Evolutionary conservation across 371 early-diverging fungal species (phyloP).

Genomic region (Basidiobolus meristosporus): DNA sequence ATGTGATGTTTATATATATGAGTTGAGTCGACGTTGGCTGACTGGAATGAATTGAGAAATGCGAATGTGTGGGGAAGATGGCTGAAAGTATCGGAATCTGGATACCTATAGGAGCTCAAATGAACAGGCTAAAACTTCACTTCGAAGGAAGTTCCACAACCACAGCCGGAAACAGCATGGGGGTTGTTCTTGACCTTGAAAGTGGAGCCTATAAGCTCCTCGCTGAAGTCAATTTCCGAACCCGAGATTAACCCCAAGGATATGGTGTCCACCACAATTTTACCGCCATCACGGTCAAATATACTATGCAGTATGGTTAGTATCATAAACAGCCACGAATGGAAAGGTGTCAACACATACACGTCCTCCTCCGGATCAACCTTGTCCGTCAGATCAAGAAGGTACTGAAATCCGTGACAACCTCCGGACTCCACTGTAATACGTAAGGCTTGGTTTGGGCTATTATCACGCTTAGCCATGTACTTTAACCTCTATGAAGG

Average conservation of each 20-base stretch:
- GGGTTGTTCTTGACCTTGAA: slow-evolving; percentile 82
- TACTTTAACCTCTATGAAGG: too few species aligned
- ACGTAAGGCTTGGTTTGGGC: slow-evolving; percentile 51
- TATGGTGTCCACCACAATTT: slow-evolving; percentile 59
- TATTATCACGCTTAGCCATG: too few species aligned
- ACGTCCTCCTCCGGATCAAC: slow-evolving; percentile 49
- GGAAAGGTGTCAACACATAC: slow-evolving; percentile 14
- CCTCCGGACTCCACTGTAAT: slow-evolving; percentile 86
- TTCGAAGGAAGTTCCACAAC: slow-evolving; percentile 41
- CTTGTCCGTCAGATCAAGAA: slow-evolving; percentile 57
- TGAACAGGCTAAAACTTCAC: too few species aligned
- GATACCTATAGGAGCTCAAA: too few species aligned
- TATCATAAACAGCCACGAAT: neutral
- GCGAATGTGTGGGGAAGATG: too few species aligned
- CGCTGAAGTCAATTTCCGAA: slow-evolving; percentile 70
- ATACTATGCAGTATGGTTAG: slow-evolving; percentile 18
- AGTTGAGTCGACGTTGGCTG: too few species aligned
- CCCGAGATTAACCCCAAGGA: slow-evolving; percentile 74
- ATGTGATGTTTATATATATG: too few species aligned
- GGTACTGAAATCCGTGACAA: slow-evolving; percentile 90
- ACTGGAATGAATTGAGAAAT: too few species aligned
- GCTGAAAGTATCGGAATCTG: too few species aligned
- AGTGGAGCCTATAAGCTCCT: slow-evolving; percentile 82
- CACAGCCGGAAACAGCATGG: slow-evolving; percentile 76
- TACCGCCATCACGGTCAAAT: slow-evolving; percentile 69